Evolutionary conservation across 2,329 filamentous ascomycete genomes (phyloP), one percentile per base, ranked within the genome.

Genomic region (Pseudopithomyces chartarum): DNA sequence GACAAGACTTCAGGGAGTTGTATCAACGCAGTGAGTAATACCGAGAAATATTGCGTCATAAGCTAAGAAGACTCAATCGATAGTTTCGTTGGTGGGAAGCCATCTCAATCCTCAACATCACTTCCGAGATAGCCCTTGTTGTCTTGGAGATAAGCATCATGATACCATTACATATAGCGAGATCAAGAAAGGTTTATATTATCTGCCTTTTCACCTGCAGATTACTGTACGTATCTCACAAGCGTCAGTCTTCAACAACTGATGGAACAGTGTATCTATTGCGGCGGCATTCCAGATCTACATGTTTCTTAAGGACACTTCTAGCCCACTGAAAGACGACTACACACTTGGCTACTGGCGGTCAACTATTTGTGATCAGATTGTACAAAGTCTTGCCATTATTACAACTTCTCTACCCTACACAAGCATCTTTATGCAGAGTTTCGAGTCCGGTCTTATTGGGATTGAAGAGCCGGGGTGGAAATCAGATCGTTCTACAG

Each of bases 381-480:
- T 64, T 8, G 55, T 71, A 4, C 65, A 66, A 43, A 61, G 64
- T 15, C 57, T 71, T 33, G 62, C 62, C 4, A 68, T 71, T 13
- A 51, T 68, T 6, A 70, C 69, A 13, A 66, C 66, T 8, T 69
- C 65, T 48, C 59, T 72, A 15, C 65, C 68, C 1, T 72, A 70
- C 54, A 63, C 66, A 23, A 70, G 67, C 32, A 58, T 68, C 2
- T 68, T 71, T 45, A 63, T 73, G 61, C 54, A 59, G 34, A 61
- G 62, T 33, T 48, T 64, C 6, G 62, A 64, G 34, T 64, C 62
- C 6, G 58, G 62, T 8, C 34, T 58, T 15, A 56, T 62, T 22
- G 56, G 58, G 13, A 54, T 57, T 4, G 62, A 62, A 20, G 54
- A 62, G 43, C 17, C 43, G 11, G 11, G 47, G 10, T 22, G 54